These are phyloP conservation scores for Linderniella brevidens DNA, from an alignment of 257 asterid genomes.

Conservation along the genomic window DNA sequence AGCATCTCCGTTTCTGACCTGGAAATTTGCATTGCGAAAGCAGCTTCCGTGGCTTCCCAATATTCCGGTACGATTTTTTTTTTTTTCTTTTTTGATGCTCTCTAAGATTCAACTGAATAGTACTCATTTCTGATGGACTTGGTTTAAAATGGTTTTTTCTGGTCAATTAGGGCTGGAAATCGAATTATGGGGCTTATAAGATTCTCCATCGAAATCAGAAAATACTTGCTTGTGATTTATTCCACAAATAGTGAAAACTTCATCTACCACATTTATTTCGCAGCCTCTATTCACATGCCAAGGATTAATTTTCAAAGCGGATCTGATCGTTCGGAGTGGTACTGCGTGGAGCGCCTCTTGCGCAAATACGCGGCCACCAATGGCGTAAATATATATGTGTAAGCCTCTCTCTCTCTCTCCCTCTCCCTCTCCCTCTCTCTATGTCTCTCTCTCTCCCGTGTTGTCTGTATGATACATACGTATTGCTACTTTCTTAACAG, in stretches of 20 bases:
- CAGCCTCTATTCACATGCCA: constrained; percentile 95
- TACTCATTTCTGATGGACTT: no score
- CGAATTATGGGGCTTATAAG: neutral
- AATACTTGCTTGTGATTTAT: neutral
- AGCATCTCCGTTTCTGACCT: constrained; percentile 53
- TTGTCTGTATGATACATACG: no score
- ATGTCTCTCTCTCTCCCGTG: constrained; percentile 9
- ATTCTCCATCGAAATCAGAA: neutral
- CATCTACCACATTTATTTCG: neutral
- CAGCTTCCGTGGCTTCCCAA: constrained; percentile 62
- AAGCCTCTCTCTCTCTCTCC: constrained; percentile 22
- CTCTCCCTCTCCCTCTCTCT: constrained; percentile 6
- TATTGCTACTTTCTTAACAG: neutral
- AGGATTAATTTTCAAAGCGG: constrained; percentile 67
- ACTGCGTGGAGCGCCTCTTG: constrained; percentile 74
- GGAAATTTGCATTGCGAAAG: constrained; percentile 75
- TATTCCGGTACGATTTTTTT: constrained; percentile 40
- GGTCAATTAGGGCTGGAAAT: no score
- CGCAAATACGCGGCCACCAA: constrained; percentile 62
- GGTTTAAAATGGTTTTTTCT: no score
- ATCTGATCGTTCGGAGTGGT: constrained; percentile 83
- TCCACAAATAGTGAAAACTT: neutral
- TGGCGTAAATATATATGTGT: constrained; percentile 55
- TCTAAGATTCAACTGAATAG: no score
- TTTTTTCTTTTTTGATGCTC: no score